Conservation (phyloP, 2,329 filamentous ascomycete genomes). For the Calonectria pauciramosa region DNA sequence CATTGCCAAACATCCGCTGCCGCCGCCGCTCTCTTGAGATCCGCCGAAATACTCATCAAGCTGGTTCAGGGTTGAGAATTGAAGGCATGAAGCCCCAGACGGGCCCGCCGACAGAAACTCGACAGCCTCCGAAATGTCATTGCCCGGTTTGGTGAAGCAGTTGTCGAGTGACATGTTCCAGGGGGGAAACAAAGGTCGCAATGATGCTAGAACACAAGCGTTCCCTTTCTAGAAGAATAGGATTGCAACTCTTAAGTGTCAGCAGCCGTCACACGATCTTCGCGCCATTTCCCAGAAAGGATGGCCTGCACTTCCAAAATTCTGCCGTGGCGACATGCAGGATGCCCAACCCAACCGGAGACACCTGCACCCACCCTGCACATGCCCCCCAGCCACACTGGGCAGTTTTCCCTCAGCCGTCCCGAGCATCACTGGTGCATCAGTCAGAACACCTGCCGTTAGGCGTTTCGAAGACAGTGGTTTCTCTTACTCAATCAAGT, state of each 20-base stretch:
- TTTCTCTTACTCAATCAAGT: conserved; percentile 5
- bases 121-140: not conserved
- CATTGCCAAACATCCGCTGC: conserved; percentile 3
- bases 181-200: not conserved
- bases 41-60: not conserved
- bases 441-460: not conserved
- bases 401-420: not conserved
- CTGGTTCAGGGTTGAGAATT: not conserved
- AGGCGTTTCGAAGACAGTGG: not conserved
- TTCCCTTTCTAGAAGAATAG: not conserved
- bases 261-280: not conserved
- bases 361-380: not conserved
- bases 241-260: not conserved
- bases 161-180: not conserved
- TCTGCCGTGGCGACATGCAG: conserved; percentile 5
- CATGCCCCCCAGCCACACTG: not conserved
- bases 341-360: conserved; percentile 2
- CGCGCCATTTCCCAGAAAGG: not conserved
- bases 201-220: not conserved
- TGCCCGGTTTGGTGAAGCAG: not conserved
- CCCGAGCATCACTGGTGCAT: not conserved
- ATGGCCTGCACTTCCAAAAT: not conserved
- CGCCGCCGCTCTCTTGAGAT: not conserved
- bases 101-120: not conserved
- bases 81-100: not conserved